Conservation (phyloP, 176 grass and related monocot genomes). For the Cenchrus purpureus region DNA sequence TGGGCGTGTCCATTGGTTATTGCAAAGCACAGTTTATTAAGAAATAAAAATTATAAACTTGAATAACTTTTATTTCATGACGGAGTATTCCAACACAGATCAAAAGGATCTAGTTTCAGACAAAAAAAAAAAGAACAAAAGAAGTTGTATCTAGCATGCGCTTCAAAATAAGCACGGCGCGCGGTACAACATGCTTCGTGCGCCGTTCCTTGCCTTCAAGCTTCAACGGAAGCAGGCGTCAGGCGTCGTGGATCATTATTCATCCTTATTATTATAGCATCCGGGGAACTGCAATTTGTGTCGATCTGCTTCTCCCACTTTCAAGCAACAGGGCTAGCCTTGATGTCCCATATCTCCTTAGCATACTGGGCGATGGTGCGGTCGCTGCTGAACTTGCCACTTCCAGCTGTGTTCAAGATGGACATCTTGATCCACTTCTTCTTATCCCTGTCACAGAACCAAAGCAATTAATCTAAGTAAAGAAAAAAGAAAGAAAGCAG, state of each 20-base stretch:
- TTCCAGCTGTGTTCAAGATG: conserved; percentile 92
- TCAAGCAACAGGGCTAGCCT: conserved; percentile 66
- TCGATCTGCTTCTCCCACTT: not conserved
- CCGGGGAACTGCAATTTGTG: not conserved
- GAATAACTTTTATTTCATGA: conserved; percentile 31
- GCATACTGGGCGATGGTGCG: conserved; percentile 94
- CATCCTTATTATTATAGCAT: conserved; percentile 47
- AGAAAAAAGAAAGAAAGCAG: not conserved
- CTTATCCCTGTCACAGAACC: conserved; percentile 66
- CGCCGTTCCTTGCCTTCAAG: conserved; percentile 25
- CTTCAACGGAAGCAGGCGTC: conserved; percentile 25
- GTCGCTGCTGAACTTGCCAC: conserved; percentile 98
- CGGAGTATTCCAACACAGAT: conserved; percentile 27
- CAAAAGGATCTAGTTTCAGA: conserved; percentile 31
- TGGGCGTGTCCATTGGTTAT: not conserved
- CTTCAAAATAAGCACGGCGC: conserved; percentile 7
- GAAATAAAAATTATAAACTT: not conserved
- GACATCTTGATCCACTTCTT: conserved; percentile 96
- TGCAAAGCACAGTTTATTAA: not conserved
- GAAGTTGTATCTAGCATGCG: conserved; percentile 4
- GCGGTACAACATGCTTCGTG: conserved; percentile 2
- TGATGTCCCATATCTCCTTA: conserved; percentile 89
- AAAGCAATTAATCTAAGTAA: conserved; percentile 4
- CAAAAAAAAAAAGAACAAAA: conserved; percentile 40
- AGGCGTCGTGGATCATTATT: conserved; percentile 43